Base-by-base conservation (phyloP, 805 yeast genomes). In the Candida sithepensis region DNA sequence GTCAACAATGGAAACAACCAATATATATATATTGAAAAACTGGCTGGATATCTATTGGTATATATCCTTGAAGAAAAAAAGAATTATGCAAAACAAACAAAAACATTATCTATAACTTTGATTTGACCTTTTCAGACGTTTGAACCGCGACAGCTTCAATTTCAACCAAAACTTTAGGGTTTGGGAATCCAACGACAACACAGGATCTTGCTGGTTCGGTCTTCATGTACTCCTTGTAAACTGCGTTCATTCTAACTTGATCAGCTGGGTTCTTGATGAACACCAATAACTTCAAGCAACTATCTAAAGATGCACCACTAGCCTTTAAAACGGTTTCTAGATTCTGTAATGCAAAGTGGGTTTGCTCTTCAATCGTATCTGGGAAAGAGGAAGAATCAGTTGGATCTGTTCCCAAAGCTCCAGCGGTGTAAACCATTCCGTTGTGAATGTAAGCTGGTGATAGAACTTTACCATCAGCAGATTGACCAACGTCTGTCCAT, bases 121-220 rank as follows among this genome's bases (percentile, higher is more conserved):
- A 40, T 52, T 43, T 51, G 20, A 46, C 18, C 18, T 22, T 54
- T 78, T 5, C 10, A n/a, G 30, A 26, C 4, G 30, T 23, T 18
- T 50, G 48, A 37, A 46, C 54, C 16, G 67, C 67, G 57, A 78
- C 65, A 43, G 74, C 72, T 56, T 79, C 83, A 46, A 78, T 57
- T 57, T 79, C 84, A 41, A 79, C 75, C 54, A 75, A 71, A 45
- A 78, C 51, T n/a, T 65, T 56, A 10, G 74, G 68, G 58, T 77
- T 72, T 57, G 80, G 79, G 65, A 79, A 78, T 7, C 66, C 72
- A 30, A 74, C 81, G 44, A 75, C 67, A 33, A 79, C 67, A 58
- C 81, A 75, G 41, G 77, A 71, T 67, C 84, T 71, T 7, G 80
- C 79, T 18, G 84, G 84, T 52, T 69, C 67, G 40, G 68, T 65